Base-by-base conservation (phyloP, 2,329 filamentous ascomycete genomes). In the Pseudocercospora cruenta region DNA sequence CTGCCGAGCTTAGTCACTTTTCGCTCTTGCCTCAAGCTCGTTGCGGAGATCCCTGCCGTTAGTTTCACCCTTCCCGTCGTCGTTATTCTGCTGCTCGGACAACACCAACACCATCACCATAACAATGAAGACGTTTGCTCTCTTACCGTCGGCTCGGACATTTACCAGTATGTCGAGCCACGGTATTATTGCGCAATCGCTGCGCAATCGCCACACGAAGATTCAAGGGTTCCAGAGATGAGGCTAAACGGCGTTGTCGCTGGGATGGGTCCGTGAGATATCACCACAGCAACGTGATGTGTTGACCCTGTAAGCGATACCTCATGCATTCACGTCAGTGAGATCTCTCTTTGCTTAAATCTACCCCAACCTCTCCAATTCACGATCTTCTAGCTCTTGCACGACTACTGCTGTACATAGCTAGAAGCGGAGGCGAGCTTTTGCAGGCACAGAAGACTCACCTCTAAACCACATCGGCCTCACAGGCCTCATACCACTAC, bases 331-430 rank as follows among this genome's bases (percentile, higher is more conserved):
- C 22, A 33, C 22, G 22, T 33, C 51, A 19, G 9, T 24, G 28
- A 14, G 6, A 28, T 19, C 26, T 28, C 53, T 26, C 53, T 26
- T 28, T 33, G n/a, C 55, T 26, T 24, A 36, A 16, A 22, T 58
- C 28, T 43, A 16, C 31, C 31, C 55, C 55, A 58, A 31, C 55
- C 55, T 39, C 31, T 43, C 55, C 31, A 39, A 12, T 58, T 39
- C 55, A 36, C 55, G n/a, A 36, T 58, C 51, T 28, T 21, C 57
- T 59, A 59, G 57, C 57, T 59, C 58, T 43, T 60, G 58, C 58
- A 60, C 39, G 28, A 60, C 58, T 43, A 43, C 39, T 60, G 58
- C 60, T 60, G 58, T 62, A 67, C 62, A 67, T 62, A 67, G 58
- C 53, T 60, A 47, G 36, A 54, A 47, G 53, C 62, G 63, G 58